These are phyloP conservation scores for Ceratocystis destructans DNA, from an alignment of 2,329 filamentous ascomycete species.

Conservation along the genomic window DNA sequence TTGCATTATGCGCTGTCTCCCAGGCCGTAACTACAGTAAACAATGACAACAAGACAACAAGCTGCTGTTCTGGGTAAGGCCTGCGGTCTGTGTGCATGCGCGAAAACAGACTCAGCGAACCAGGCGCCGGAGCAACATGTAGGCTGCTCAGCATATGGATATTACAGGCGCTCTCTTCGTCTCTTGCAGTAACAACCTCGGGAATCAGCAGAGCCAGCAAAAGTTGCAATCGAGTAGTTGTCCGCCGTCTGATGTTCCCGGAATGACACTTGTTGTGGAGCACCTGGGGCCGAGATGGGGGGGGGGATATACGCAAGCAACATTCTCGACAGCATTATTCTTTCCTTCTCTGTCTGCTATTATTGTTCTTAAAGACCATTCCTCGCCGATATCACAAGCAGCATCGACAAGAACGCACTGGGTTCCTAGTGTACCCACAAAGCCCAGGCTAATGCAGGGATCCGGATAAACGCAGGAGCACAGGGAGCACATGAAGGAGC, in stretches of 20 bases:
- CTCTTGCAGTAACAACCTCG: not conserved
- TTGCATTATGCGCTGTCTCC: not conserved
- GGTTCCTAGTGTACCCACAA: not conserved
- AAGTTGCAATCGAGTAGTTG: not conserved
- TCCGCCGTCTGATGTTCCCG: not conserved
- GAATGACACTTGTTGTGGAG: too few species aligned
- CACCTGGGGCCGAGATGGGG: not conserved
- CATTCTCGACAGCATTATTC: not conserved
- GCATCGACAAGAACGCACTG: not conserved
- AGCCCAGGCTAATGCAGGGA: constrained; percentile 5
- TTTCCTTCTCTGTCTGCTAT: not conserved
- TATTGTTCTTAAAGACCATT: not conserved
- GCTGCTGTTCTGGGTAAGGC: not conserved
- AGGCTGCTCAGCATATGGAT: not conserved
- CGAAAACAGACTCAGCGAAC: too few species aligned
- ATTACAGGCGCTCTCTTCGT: not conserved
- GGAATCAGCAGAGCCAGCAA: not conserved
- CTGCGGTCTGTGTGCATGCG: too few species aligned
- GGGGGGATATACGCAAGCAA: too few species aligned
- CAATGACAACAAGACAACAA: not conserved
- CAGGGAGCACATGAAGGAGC: not conserved
- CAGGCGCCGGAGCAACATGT: not conserved
- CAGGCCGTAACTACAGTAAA: constrained; percentile 1
- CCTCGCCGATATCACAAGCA: not conserved
- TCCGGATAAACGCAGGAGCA: not conserved